Percentiles rank a stretch among this genome's conserved stretches.
Evolutionary conservation across 192 early-diverging fungal genomes (phyloP).

Genomic region (Umbelopsis isabellina): DNA sequence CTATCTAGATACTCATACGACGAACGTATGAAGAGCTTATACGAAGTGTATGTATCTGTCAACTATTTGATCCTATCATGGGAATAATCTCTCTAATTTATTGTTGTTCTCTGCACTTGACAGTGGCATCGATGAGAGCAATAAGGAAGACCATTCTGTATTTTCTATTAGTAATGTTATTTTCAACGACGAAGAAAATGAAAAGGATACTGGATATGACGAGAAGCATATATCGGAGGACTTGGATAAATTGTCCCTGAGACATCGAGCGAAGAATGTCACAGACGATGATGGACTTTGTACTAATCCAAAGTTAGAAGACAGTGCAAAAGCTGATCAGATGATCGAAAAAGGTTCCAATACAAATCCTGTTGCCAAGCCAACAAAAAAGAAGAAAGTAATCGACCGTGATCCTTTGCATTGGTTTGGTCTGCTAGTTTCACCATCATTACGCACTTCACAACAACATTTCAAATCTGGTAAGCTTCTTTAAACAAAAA

Average conservation of each 20-base stretch:
- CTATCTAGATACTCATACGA: slow-evolving; percentile 44
- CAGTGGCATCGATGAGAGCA: background rate
- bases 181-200: background rate
- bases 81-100: background rate
- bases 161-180: slow-evolving; percentile 6
- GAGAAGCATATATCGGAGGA: background rate
- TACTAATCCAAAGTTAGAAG: background rate
- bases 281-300: background rate
- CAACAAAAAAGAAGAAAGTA: slow-evolving; percentile 18
- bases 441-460: slow-evolving; percentile 39
- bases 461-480: slow-evolving; percentile 44
- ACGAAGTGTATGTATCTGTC: slow-evolving; percentile 36
- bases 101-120: background rate
- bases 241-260: background rate
- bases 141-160: background rate
- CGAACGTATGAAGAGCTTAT: slow-evolving; percentile 45
- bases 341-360: background rate
- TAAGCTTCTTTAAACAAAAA: background rate
- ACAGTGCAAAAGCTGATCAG: slow-evolving; percentile 21
- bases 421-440: slow-evolving; percentile 54
- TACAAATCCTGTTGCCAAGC: background rate
- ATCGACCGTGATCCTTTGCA: slow-evolving; percentile 39
- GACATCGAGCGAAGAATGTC: background rate
- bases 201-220: background rate
- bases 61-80: background rate